A percentile compares a stretch with the other conserved stretches of the same genome.
Conservation (phyloP, 2,329 filamentous ascomycete genomes). For the Pseudogymnoascus pannorum region DNA sequence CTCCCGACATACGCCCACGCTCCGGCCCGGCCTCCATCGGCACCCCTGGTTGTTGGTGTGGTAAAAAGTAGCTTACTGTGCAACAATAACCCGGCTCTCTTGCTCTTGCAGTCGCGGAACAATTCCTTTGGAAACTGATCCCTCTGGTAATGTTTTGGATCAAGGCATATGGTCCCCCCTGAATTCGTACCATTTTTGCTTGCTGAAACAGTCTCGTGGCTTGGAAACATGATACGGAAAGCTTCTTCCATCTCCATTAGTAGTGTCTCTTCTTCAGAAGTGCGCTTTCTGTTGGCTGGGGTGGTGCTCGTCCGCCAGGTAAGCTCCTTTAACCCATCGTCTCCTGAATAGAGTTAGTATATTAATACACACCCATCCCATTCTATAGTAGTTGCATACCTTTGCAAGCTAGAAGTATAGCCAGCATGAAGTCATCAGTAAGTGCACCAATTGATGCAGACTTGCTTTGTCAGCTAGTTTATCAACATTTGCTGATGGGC, state of each 20-base stretch:
- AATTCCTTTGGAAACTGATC: constrained; percentile 62
- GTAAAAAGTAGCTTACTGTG: constrained; percentile 74
- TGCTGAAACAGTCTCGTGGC: constrained; percentile 55
- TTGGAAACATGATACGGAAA: constrained; percentile 77
- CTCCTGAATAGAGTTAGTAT: constrained; percentile 31
- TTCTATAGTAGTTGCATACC: constrained; percentile 31
- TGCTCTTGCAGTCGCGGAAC: constrained; percentile 69
- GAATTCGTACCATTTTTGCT: constrained; percentile 58
- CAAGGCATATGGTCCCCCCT: constrained; percentile 79
- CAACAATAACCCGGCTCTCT: constrained; percentile 65
- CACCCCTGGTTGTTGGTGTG: constrained; percentile 25
- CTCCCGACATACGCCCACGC: constrained; percentile 85
- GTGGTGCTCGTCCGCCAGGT: constrained; percentile 28
- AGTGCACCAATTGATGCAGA: constrained; percentile 76
- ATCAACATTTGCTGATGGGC: neutral
- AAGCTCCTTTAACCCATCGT: constrained; percentile 38
- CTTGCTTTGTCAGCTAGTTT: constrained; percentile 32
- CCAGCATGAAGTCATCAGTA: constrained; percentile 57
- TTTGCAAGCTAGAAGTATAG: constrained; percentile 50
- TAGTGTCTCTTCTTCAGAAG: constrained; percentile 18
- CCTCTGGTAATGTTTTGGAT: constrained; percentile 63
- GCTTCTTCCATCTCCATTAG: constrained; percentile 34
- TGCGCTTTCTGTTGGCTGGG: constrained; percentile 14
- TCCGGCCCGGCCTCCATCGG: constrained; percentile 22
- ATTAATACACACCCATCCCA: neutral